These are phyloP conservation scores for Capsicum chinense DNA, from an alignment of 257 asterid species.

Conservation along the genomic window DNA sequence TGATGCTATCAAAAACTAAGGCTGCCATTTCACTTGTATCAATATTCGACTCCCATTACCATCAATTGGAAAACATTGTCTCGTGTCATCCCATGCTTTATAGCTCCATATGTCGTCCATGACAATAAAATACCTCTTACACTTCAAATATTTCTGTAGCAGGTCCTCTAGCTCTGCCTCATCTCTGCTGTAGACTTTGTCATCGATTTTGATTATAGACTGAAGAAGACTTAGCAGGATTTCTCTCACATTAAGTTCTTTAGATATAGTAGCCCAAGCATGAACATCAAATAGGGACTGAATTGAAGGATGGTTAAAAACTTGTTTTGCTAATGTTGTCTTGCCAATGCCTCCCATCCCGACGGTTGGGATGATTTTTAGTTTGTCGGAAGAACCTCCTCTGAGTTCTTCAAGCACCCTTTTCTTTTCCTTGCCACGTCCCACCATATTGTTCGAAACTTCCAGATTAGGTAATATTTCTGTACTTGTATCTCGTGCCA, in stretches of 20 bases:
- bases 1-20: too few species aligned
- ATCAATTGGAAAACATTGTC: constrained; percentile 26
- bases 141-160: neutral
- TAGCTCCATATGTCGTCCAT: constrained; percentile 34
- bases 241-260: neutral
- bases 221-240: constrained; percentile 25
- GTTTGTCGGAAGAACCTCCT: neutral
- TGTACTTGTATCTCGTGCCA: neutral
- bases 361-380: constrained; percentile 13
- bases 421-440: neutral
- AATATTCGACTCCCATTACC: constrained; percentile 14
- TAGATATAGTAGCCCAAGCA: constrained; percentile 31
- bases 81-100: constrained; percentile 25
- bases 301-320: neutral
- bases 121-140: constrained; percentile 28
- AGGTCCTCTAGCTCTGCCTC: neutral
- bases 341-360: constrained; percentile 37
- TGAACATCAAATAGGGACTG: neutral
- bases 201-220: neutral
- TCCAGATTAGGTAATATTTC: neutral
- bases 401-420: constrained; percentile 1
- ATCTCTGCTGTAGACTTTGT: neutral
- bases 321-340: constrained; percentile 32
- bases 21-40: too few species aligned
- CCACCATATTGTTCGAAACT: neutral